Conservation (phyloP, 306 rosid genomes). For the Gastrolobium villosum region DNA sequence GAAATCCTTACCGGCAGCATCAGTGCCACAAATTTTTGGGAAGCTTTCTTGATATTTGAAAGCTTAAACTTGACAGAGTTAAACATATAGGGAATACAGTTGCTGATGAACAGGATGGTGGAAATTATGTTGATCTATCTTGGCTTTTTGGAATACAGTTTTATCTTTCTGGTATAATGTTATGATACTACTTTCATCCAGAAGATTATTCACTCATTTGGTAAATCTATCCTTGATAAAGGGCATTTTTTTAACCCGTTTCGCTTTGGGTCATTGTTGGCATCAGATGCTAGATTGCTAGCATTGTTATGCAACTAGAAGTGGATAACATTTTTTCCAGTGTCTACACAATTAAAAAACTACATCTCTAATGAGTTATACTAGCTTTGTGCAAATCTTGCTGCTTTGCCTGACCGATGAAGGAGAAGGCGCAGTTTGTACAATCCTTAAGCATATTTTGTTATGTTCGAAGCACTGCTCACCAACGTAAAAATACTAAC, state of each 20-base stretch:
- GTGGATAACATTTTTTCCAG: background rate
- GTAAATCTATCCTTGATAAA: background rate
- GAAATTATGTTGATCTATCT: slow-evolving; percentile 42
- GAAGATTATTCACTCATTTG: slow-evolving; percentile 30
- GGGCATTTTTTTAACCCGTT: background rate
- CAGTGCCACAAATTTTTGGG: slow-evolving; percentile 64
- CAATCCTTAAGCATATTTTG: too few relatives aligned
- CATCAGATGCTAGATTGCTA: slow-evolving; percentile 13
- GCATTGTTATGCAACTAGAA: background rate
- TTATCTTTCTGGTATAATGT: slow-evolving; percentile 23
- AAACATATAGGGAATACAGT: slow-evolving; percentile 67
- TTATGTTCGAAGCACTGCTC: too few relatives aligned
- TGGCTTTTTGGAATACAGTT: slow-evolving; percentile 25
- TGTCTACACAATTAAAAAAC: background rate
- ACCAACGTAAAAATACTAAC: too few relatives aligned
- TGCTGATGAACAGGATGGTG: slow-evolving; percentile 62
- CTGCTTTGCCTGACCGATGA: too few relatives aligned
- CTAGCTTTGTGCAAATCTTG: too few relatives aligned
- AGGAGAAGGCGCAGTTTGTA: slow-evolving; percentile 16
- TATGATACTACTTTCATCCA: background rate
- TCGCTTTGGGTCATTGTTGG: slow-evolving; percentile 31
- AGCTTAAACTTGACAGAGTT: slow-evolving; percentile 71
- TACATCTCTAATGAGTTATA: background rate
- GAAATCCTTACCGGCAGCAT: slow-evolving; percentile 48
- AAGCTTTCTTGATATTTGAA: slow-evolving; percentile 73